Conservation (phyloP, 2,329 filamentous ascomycete genomes). For the Lachnellula occidentalis region DNA sequence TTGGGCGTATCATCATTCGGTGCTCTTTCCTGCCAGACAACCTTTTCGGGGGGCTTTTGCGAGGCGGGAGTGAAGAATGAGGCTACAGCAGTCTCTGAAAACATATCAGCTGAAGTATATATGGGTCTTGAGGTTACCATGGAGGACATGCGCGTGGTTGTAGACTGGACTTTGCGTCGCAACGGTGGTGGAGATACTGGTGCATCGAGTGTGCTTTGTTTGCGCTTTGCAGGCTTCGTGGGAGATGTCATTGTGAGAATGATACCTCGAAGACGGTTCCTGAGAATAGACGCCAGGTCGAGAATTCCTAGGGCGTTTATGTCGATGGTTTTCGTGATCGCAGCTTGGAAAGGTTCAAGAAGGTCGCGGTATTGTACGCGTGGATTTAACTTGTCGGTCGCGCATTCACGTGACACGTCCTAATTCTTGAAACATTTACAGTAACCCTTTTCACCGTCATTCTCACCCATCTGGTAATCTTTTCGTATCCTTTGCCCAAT, state of each 20-base stretch:
- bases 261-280: not conserved
- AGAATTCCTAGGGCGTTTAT: not conserved
- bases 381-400: too few species aligned
- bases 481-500: too few species aligned
- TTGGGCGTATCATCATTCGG: slow-evolving; percentile 41
- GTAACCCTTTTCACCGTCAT: too few species aligned
- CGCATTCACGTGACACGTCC: too few species aligned
- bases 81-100: slow-evolving; percentile 60
- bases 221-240: slow-evolving; percentile 23
- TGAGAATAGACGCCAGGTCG: not conserved
- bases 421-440: too few species aligned
- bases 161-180: slow-evolving; percentile 32
- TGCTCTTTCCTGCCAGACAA: slow-evolving; percentile 65
- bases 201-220: slow-evolving; percentile 17
- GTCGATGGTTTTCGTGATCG: not conserved
- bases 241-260: slow-evolving; percentile 19
- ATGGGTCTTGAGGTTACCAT: not conserved
- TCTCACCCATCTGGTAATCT: too few species aligned
- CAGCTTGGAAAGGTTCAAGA: too few species aligned
- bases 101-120: slow-evolving; percentile 10
- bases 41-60: slow-evolving; percentile 73
- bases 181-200: slow-evolving; percentile 30
- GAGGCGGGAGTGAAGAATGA: slow-evolving; percentile 86
- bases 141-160: slow-evolving; percentile 29
- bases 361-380: too few species aligned